A percentile compares a stretch with the other conserved stretches of the same genome.
Evolutionary conservation across 2,329 filamentous ascomycete genomes (phyloP).

Genomic region (Stromatinia cepivora): DNA sequence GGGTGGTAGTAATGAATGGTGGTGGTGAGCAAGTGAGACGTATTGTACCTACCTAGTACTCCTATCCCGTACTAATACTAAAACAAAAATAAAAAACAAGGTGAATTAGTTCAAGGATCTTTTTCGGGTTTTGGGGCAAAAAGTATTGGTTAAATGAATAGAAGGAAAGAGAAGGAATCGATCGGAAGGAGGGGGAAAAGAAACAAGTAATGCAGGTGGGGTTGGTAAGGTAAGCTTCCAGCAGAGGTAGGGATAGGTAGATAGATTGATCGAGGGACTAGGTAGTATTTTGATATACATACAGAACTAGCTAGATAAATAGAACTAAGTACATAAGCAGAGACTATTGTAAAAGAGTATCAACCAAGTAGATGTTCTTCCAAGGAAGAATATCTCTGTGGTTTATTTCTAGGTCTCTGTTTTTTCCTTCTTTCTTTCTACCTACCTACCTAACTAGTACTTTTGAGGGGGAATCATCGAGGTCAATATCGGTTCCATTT

Average conservation of each 20-base stretch:
- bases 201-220: slow-evolving; percentile 6
- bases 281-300: no score
- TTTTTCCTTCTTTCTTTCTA: not conserved
- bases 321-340: not conserved
- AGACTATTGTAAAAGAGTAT: not conserved
- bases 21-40: not conserved
- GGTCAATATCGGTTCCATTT: not conserved
- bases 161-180: slow-evolving; percentile 18
- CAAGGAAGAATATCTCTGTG: not conserved
- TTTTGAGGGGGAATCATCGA: not conserved
- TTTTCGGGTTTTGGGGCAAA: not conserved
- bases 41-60: no score
- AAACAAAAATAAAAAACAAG: not conserved
- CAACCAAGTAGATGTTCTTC: not conserved
- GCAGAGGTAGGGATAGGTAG: not conserved
- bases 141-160: not conserved
- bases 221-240: not conserved
- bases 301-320: not conserved
- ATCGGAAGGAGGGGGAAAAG: slow-evolving; percentile 12
- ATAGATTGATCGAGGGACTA: not conserved
- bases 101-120: not conserved
- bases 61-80: not conserved
- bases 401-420: not conserved
- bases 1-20: not conserved
- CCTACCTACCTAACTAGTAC: not conserved